phyloP scores from a whole-genome alignment of 2,329 filamentous ascomycete species.

The Spiromastix sp. region DNA sequence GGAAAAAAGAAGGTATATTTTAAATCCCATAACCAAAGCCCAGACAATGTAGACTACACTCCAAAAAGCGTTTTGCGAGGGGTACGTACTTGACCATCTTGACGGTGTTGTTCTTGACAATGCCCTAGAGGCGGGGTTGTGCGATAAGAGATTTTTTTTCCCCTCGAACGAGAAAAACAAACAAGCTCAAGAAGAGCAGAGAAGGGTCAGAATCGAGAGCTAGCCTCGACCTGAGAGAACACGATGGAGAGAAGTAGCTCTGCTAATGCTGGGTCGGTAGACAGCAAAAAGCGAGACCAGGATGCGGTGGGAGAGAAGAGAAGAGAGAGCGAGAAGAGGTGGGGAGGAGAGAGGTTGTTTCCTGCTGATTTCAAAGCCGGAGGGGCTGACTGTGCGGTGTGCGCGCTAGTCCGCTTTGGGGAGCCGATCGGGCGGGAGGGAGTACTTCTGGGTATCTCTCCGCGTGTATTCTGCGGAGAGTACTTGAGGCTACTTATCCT shows the following conservation, averaged over 20 bases:
- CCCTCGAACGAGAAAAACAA: conserved; percentile 22
- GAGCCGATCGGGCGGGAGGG: not conserved
- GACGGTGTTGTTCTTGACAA: conserved; percentile 47
- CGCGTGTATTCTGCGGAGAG: too few species aligned
- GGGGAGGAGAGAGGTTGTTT: conserved; percentile 14
- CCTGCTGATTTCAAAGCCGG: conserved; percentile 21
- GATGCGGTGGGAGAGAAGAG: conserved; percentile 15
- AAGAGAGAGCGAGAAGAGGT: conserved; percentile 16
- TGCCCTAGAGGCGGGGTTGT: conserved; percentile 32
- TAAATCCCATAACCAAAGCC: not conserved
- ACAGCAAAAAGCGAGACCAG: not conserved
- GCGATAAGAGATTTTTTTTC: conserved; percentile 12
- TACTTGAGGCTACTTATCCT: too few species aligned
- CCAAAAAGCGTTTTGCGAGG: not conserved
- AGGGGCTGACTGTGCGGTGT: conserved; percentile 13
- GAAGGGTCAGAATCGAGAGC: conserved; percentile 35
- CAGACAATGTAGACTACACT: too few species aligned
- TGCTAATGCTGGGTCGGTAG: conserved; percentile 11
- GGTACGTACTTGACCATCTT: conserved; percentile 98
- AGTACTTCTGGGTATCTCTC: not conserved
- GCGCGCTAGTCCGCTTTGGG: not conserved
- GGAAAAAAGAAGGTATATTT: conserved; percentile 7
- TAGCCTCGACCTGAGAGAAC: conserved; percentile 32
- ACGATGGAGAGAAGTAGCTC: conserved; percentile 21
- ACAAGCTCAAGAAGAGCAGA: too few species aligned